Base-by-base conservation (phyloP, 2,329 filamentous ascomycete species). In the Dothistroma septosporum region DNA sequence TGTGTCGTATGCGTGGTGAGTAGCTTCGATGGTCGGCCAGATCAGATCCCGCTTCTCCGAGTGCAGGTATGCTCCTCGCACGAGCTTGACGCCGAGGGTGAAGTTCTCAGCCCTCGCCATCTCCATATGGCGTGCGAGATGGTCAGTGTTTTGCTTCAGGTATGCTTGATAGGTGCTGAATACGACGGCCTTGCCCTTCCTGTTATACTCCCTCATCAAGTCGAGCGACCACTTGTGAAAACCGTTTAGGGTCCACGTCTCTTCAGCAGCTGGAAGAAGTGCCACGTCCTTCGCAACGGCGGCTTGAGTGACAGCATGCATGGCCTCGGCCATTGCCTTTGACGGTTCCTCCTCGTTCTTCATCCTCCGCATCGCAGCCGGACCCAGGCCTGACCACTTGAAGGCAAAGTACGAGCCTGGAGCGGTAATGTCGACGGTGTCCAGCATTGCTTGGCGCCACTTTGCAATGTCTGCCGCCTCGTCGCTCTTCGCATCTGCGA, bases 201-300 rank as follows among this genome's bases (percentile, higher is more conserved):
- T 77, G 7, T 75, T 78, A 62, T 66, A 71, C 11, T 53, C 59
- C 11, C 65, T 57, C 55, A 63, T 79, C 1, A 60, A 44, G 21
- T 60, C 46, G 24, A 55, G 58, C 54, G 48, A 67, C 69, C 5
- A 60, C 61, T 85, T 83, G 72, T 94, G 88, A 63, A 95, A 93
- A 8, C 91, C 91, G 6, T 83, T 78, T 76, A 96, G 90, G 32
- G 94, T 83, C 58, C 84, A 82, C 59, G 87, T 86, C 74, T 96
- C 91, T 76, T 97, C 92, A 1, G 91, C 92, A 64, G 95, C 91
- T 64, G 96, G 91, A 1, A 96, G 83, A 0, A 97, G 81, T 2
- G 85, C 83, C 2, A 96, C 85, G 24, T 87, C 85, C 55, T 87
- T 85, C 41, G 83, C 78, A 1, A 84, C 81, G 0, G 91, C 91